Evolutionary conservation across 148 eudicot species (phyloP).

Genomic region (Cornus controversa): DNA sequence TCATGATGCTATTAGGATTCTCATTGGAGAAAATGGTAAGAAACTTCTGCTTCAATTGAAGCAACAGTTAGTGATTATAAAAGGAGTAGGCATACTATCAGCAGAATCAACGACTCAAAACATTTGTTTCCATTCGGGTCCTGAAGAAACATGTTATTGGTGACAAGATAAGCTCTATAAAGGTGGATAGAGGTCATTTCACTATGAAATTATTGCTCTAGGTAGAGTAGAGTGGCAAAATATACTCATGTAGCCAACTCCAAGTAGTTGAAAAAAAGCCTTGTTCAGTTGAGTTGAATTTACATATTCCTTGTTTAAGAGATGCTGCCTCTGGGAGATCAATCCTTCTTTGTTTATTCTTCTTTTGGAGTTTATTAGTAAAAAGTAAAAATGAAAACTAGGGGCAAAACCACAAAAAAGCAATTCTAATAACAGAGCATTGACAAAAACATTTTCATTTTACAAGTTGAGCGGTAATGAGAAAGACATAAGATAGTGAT

Average conservation of each 20-base stretch:
- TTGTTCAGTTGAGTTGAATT: background rate
- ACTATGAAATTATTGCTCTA: background rate
- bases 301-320: too few species aligned
- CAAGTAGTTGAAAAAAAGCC: background rate
- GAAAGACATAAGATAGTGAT: background rate
- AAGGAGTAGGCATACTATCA: background rate
- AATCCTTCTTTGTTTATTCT: background rate
- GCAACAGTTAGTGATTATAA: background rate
- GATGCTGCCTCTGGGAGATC: too few species aligned
- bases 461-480: background rate
- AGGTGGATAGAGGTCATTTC: background rate
- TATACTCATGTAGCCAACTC: background rate
- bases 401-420: background rate
- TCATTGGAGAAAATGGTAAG: background rate
- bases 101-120: background rate
- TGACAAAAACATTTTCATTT: background rate
- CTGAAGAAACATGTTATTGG: background rate
- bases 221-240: background rate
- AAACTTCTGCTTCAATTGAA: background rate
- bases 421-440: background rate
- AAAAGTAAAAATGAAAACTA: background rate
- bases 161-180: background rate
- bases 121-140: background rate
- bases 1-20: background rate
- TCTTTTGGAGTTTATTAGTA: background rate